Conservation (phyloP, 2,329 filamentous ascomycete species). For the Aspergillus carbonarius region DNA sequence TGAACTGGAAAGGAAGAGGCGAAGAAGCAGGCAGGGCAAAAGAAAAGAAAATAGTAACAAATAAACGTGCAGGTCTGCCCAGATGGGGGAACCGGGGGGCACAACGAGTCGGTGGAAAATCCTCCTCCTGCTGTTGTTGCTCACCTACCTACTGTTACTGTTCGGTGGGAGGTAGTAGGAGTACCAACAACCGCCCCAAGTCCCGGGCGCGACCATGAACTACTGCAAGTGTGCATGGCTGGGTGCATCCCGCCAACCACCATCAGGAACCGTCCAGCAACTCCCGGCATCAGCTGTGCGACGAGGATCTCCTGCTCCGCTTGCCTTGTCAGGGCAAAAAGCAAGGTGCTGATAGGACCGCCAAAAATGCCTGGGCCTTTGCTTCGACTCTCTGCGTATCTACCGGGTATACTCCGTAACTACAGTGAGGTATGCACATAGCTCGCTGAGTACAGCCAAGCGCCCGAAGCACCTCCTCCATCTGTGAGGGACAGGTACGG, state of each 20-base stretch:
- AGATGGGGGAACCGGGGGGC: background rate
- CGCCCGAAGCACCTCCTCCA: background rate
- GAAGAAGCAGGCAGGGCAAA: background rate
- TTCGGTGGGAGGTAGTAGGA: background rate
- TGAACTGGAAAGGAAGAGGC: constrained; percentile 1
- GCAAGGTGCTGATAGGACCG: background rate
- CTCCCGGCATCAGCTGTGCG: constrained; percentile 3
- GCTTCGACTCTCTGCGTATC: too few relatives aligned
- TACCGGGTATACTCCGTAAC: background rate
- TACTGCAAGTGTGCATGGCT: constrained; percentile 23
- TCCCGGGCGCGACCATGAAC: constrained; percentile 9
- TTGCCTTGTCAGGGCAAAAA: background rate
- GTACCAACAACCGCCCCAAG: constrained; percentile 2
- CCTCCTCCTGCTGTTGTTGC: background rate
- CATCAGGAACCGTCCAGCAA: constrained; percentile 9
- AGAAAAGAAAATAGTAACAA: constrained; percentile 7
- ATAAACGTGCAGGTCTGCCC: constrained; percentile 17
- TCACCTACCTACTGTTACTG: background rate
- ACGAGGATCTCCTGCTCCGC: background rate
- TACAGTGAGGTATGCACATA: background rate
- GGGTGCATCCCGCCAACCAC: constrained; percentile 17
- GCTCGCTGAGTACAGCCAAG: background rate
- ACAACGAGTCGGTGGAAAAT: background rate
- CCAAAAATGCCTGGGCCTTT: background rate
- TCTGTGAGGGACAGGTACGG: constrained; percentile 14